A percentile compares a stretch with the other conserved stretches of the same genome.
Evolutionary conservation across 2,329 filamentous ascomycete genomes (phyloP).

Genomic region (Claviceps humidiphila): DNA sequence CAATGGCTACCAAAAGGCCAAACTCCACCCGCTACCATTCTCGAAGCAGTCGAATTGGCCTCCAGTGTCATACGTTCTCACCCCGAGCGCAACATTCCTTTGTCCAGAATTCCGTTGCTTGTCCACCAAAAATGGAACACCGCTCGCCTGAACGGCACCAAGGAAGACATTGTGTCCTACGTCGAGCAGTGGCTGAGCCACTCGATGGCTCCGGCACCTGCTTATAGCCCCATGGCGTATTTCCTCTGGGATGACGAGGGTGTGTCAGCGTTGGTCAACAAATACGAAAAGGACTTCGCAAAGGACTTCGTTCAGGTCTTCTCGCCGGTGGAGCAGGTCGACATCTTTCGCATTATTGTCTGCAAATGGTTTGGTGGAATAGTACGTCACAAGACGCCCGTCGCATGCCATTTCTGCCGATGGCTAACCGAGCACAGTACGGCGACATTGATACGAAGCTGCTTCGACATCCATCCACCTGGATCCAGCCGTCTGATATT

Average conservation of each 20-base stretch:
- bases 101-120: neutral
- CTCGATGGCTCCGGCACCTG: neutral
- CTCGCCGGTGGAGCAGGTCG: slow-evolving; percentile 2
- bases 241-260: slow-evolving; percentile 4
- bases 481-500: slow-evolving; percentile 1
- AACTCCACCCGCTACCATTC: neutral
- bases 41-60: slow-evolving; percentile 2
- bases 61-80: neutral
- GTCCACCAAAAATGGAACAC: slow-evolving; percentile 4
- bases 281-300: neutral
- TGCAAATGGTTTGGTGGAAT: slow-evolving; percentile 5
- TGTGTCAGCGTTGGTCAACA: slow-evolving; percentile 1
- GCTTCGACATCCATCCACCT: slow-evolving; percentile 1
- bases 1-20: neutral
- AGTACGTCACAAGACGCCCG: neutral
- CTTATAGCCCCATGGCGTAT: slow-evolving; percentile 1
- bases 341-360: slow-evolving; percentile 3
- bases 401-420: neutral
- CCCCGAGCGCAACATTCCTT: slow-evolving; percentile 1
- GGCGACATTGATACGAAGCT: slow-evolving; percentile 4
- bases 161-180: neutral
- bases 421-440: neutral
- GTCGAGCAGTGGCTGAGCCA: neutral
- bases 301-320: neutral
- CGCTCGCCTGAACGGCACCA: slow-evolving; percentile 1